Base-by-base conservation (phyloP, 768 basidiomycete species). In the Lentinula aciculospora region DNA sequence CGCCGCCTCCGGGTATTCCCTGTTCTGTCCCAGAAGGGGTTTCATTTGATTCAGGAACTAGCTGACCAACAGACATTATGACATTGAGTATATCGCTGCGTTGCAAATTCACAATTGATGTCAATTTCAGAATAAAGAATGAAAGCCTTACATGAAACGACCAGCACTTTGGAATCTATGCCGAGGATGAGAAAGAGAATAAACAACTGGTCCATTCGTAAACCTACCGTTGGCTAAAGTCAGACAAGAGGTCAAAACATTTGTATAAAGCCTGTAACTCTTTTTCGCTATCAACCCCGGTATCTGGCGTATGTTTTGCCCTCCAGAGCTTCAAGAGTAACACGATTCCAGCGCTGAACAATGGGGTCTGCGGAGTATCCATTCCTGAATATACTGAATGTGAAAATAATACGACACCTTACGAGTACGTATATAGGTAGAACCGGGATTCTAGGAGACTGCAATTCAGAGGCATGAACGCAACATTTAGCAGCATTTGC, bases 251-350 rank as follows among this genome's bases (percentile, higher is more conserved):
- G 21, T 27, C 39, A 23, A 50, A 28, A 15, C 81, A 84, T 58
- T 76, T 75, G 56, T 76, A 71, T 27, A 85, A 77, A 58, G 84
- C 83, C 17, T 68, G 66, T 68, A 83, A 74, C 54, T 83, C 80
- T 56, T 72, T 70, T 3, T 65, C 64, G 1, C 74, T 64, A 57
- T 83, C 81, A 9, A 65, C 68, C 4, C 67, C 64, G 9, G 72
- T 59, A 4, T 80, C 74, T 32, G 40, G 17, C 25, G 70, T 70
- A 55, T 71, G 73, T 61, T 75, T 77, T 28, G 68, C 74, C 36
- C 70, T 76, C 79, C 72, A 81, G 19, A 81, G 71, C 46, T 76
- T 77, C 58, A 83, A 68, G 39, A 82, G 67, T 4, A 81, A 68
- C 4, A 82, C 72, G 31, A 81, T 70, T 0, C 72, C 74, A 3